These are phyloP conservation scores for Orychophragmus violaceus DNA, from an alignment of 345 rosid genomes.

Conservation along the genomic window DNA sequence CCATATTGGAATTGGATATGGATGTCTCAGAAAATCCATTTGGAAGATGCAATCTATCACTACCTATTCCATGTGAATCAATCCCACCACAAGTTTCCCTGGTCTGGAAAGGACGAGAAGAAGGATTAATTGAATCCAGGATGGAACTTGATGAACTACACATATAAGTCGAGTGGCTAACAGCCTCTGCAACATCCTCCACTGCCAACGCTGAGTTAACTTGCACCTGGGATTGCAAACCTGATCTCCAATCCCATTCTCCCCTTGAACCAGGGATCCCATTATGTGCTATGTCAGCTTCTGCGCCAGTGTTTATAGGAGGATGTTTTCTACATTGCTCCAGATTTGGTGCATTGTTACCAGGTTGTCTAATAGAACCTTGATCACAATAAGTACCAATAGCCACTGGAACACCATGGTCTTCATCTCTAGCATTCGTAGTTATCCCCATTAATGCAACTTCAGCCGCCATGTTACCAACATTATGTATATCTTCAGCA, in stretches of 20 bases:
- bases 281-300: slow-evolving; percentile 25
- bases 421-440: slow-evolving; percentile 30
- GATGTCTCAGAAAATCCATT: slow-evolving; percentile 42
- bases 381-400: slow-evolving; percentile 35
- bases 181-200: slow-evolving; percentile 56
- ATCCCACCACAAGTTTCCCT: slow-evolving; percentile 18
- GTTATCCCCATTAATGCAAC: slow-evolving; percentile 38
- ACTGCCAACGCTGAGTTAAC: slow-evolving; percentile 29
- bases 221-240: slow-evolving; percentile 20
- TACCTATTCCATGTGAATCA: slow-evolving; percentile 34
- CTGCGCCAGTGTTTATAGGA: slow-evolving; percentile 15
- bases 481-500: slow-evolving; percentile 9
- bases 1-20: slow-evolving; percentile 29
- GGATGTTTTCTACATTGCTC: slow-evolving; percentile 31
- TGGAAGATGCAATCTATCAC: slow-evolving; percentile 26
- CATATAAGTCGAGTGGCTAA: slow-evolving; percentile 31
- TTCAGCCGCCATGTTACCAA: slow-evolving; percentile 29
- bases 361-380: slow-evolving; percentile 34
- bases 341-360: slow-evolving; percentile 22
- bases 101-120: slow-evolving; percentile 39
- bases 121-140: slow-evolving; percentile 35
- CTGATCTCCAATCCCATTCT: slow-evolving; percentile 38
- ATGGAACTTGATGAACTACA: slow-evolving; percentile 38
- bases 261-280: slow-evolving; percentile 25
- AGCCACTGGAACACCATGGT: slow-evolving; percentile 27